phyloP scores from a whole-genome alignment of 192 early-diverging fungal genomes.

The Coemansia sp. region DNA sequence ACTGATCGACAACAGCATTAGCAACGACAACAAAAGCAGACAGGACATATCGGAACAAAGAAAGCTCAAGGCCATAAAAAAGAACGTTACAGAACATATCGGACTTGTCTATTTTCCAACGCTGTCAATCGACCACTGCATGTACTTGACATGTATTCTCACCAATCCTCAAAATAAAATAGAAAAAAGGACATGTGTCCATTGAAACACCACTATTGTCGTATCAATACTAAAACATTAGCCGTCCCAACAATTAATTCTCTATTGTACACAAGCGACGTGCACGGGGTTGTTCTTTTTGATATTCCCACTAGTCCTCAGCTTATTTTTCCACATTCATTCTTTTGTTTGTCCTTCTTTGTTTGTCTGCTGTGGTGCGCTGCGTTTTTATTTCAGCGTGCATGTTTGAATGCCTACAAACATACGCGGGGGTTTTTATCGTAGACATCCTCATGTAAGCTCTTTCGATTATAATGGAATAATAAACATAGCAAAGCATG shows the following conservation, averaged over 20 bases:
- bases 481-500: no score
- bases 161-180: no score
- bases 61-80: no score
- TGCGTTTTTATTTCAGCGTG: not conserved
- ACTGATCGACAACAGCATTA: not conserved
- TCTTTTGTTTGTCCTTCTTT: not conserved
- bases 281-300: not conserved
- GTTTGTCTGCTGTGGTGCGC: not conserved
- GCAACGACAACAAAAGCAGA: not conserved
- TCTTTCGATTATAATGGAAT: no score
- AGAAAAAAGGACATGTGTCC: no score
- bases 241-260: not conserved
- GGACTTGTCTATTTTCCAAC: not conserved
- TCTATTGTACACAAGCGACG: not conserved
- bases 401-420: not conserved
- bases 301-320: not conserved
- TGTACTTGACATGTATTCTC: not conserved
- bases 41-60: not conserved
- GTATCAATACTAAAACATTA: not conserved
- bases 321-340: no score
- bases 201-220: no score
- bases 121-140: not conserved
- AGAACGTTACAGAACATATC: no score
- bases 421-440: no score
- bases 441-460: no score